These are phyloP conservation scores for Yarrowia sp. DNA, from an alignment of 805 yeast genomes.

Conservation along the genomic window DNA sequence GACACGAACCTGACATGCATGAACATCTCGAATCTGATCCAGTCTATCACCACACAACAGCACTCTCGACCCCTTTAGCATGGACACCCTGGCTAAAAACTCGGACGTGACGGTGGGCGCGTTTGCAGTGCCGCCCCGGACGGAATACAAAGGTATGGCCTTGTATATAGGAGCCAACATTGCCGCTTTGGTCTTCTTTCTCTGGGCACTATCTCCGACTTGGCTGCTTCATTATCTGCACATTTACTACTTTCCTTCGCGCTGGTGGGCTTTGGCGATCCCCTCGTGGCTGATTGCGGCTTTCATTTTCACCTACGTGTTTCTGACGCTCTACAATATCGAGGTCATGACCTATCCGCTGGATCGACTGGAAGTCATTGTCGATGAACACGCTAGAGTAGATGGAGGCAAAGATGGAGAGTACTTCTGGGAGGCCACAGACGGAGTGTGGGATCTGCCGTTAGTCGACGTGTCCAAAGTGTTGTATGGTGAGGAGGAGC, in stretches of 20 bases:
- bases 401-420: slow-evolving; percentile 48
- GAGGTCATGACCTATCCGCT: slow-evolving; percentile 71
- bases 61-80: background rate
- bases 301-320: slow-evolving; percentile 76
- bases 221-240: slow-evolving; percentile 59
- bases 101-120: slow-evolving; percentile 52
- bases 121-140: slow-evolving; percentile 51
- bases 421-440: slow-evolving; percentile 66
- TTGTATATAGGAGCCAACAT: slow-evolving; percentile 71
- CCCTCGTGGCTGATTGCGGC: slow-evolving; percentile 74
- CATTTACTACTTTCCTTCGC: slow-evolving; percentile 78
- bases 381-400: slow-evolving; percentile 66
- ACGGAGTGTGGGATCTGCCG: slow-evolving; percentile 89
- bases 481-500: slow-evolving; percentile 42
- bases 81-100: slow-evolving; percentile 49
- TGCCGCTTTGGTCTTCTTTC: slow-evolving; percentile 61
- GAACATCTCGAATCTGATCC: too few species aligned
- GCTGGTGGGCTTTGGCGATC: slow-evolving; percentile 88
- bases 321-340: slow-evolving; percentile 73
- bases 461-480: slow-evolving; percentile 52
- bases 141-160: slow-evolving; percentile 90
- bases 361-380: slow-evolving; percentile 66
- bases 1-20: too few species aligned
- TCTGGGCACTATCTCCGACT: slow-evolving; percentile 81
- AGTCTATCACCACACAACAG: background rate